Evolutionary conservation across 768 basidiomycete species (phyloP).

Genomic region (Pleurotus salmoneostramineus): DNA sequence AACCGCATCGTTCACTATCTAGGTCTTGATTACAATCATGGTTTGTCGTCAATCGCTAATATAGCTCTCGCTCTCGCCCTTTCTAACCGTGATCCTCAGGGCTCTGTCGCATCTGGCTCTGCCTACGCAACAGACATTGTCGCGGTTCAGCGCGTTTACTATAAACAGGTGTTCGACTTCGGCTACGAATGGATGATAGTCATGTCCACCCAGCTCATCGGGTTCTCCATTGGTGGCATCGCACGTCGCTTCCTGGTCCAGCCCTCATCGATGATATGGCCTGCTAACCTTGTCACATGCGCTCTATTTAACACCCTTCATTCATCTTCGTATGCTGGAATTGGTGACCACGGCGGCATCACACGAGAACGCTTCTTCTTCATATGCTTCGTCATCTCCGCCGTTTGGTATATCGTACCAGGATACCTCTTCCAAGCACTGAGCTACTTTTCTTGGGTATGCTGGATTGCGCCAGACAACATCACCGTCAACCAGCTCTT

Average conservation of each 20-base stretch:
- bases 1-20: not conserved
- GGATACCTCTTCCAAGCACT: constrained; percentile 45
- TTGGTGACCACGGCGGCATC: constrained; percentile 54
- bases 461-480: constrained; percentile 47
- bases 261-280: constrained; percentile 67
- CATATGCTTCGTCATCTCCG: constrained; percentile 51
- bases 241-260: constrained; percentile 69
- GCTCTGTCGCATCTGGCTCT: constrained; percentile 46
- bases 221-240: constrained; percentile 75
- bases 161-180: constrained; percentile 58
- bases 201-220: constrained; percentile 65
- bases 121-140: constrained; percentile 75
- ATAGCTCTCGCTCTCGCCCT: no score
- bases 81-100: constrained; percentile 27
- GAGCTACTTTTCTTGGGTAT: constrained; percentile 58
- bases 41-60: not conserved
- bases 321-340: constrained; percentile 61
- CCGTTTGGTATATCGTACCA: constrained; percentile 50
- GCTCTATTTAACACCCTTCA: constrained; percentile 77
- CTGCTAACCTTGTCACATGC: constrained; percentile 64
- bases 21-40: constrained; percentile 56
- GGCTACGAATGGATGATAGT: constrained; percentile 71
- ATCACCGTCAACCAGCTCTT: constrained; percentile 44
- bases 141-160: constrained; percentile 65
- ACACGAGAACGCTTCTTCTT: constrained; percentile 71